phyloP scores from a whole-genome alignment of 2,329 filamentous ascomycete genomes.

The Aspergillus luchuensis region DNA sequence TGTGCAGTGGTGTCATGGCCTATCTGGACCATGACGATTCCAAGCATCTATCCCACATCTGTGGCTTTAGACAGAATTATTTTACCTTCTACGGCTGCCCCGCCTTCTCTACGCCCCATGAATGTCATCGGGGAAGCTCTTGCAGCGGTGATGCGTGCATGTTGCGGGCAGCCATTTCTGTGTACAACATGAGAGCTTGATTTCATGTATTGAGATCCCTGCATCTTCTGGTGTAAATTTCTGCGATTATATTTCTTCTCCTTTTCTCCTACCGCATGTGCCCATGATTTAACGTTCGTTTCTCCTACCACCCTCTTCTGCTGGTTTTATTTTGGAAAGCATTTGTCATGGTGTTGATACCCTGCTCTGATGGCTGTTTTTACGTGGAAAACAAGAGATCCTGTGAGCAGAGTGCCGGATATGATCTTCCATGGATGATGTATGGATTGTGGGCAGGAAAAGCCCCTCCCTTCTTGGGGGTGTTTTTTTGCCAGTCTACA shows the following conservation, averaged over 20 bases:
- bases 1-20: background rate
- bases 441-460: conserved; percentile 2
- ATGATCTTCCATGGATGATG: conserved; percentile 2
- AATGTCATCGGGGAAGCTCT: background rate
- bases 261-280: conserved; percentile 26
- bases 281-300: conserved; percentile 38
- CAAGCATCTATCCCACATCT: background rate
- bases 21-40: background rate
- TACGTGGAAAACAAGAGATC: conserved; percentile 17
- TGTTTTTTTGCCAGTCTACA: background rate
- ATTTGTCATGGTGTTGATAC: conserved; percentile 49
- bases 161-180: conserved; percentile 12
- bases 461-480: background rate
- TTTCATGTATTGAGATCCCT: conserved; percentile 13
- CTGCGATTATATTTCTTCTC: conserved; percentile 20
- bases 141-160: background rate
- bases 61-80: background rate
- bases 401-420: conserved; percentile 15
- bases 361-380: conserved; percentile 39
- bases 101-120: background rate
- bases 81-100: background rate
- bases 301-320: conserved; percentile 18
- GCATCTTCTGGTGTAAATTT: conserved; percentile 32
- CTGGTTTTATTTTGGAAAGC: conserved; percentile 30
- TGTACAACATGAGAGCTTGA: conserved; percentile 25